Conservation (phyloP, 2,329 filamentous ascomycete species). For the Aspergillus aculeatinus region DNA sequence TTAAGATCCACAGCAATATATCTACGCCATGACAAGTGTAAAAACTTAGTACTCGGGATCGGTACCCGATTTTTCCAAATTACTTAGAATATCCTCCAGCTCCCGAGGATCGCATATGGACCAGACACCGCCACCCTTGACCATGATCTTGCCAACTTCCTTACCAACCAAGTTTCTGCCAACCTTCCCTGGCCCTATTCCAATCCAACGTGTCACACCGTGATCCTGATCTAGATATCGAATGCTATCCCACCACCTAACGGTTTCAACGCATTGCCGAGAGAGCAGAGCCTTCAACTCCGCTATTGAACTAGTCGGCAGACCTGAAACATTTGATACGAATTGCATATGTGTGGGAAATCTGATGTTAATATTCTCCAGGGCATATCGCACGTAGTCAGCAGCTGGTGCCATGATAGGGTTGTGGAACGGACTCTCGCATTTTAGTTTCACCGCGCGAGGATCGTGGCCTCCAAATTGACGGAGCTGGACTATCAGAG, state of each 20-base stretch:
- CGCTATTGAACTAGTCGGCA: constrained; percentile 70
- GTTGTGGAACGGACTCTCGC: constrained; percentile 86
- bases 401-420: constrained; percentile 87
- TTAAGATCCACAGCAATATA: not conserved
- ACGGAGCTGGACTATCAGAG: constrained; percentile 77
- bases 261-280: constrained; percentile 83
- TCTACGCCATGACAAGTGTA: not conserved
- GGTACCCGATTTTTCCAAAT: constrained; percentile 63
- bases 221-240: constrained; percentile 82
- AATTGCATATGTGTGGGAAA: constrained; percentile 76
- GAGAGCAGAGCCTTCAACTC: constrained; percentile 78
- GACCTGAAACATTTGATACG: constrained; percentile 80
- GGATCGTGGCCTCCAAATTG: constrained; percentile 93
- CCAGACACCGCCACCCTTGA: constrained; percentile 92
- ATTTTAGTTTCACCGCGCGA: constrained; percentile 79
- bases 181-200: constrained; percentile 90
- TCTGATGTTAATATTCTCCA: constrained; percentile 64
- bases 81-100: constrained; percentile 66
- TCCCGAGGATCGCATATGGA: constrained; percentile 79
- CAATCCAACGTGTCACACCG: constrained; percentile 80
- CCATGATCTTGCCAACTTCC: constrained; percentile 78
- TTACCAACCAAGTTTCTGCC: constrained; percentile 91
- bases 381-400: constrained; percentile 66
- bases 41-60: constrained; percentile 2
- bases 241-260: constrained; percentile 93